These are phyloP conservation scores for Actinomortierella ambigua DNA, from an alignment of 371 early-diverging fungal species.

Conservation along the genomic window DNA sequence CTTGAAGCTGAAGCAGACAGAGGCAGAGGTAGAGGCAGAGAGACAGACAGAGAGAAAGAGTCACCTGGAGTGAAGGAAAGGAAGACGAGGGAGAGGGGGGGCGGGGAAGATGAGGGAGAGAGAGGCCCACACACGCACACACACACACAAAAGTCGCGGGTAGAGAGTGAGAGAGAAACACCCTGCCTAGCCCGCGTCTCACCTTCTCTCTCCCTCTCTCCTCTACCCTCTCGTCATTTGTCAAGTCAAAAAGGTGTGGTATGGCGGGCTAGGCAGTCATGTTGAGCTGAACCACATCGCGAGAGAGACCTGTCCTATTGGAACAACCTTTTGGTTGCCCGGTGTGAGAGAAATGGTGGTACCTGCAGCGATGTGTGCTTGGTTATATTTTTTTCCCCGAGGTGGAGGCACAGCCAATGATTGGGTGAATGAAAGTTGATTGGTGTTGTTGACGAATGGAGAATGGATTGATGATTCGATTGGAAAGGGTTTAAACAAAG, in stretches of 20 bases:
- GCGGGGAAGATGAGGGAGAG: not conserved
- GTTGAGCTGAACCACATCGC: too few relatives aligned
- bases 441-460: slow-evolving; percentile 2
- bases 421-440: too few relatives aligned
- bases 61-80: too few relatives aligned
- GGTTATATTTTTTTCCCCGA: not conserved
- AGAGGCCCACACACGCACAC: not conserved
- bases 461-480: slow-evolving; percentile 1
- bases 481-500: too few relatives aligned
- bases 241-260: not conserved
- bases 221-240: not conserved
- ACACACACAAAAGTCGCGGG: too few relatives aligned
- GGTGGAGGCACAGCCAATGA: too few relatives aligned
- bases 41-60: not conserved
- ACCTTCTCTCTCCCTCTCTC: not conserved
- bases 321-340: too few relatives aligned
- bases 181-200: too few relatives aligned
- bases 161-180: slow-evolving; percentile 1
- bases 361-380: not conserved
- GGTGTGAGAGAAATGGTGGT: too few relatives aligned
- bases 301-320: too few relatives aligned
- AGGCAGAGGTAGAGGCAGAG: not conserved
- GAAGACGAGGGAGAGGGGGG: not conserved
- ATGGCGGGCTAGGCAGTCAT: too few relatives aligned
- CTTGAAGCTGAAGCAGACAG: too few relatives aligned